Evolutionary conservation across 83 land plant species (phyloP).

Genomic region (Thuja plicata): DNA sequence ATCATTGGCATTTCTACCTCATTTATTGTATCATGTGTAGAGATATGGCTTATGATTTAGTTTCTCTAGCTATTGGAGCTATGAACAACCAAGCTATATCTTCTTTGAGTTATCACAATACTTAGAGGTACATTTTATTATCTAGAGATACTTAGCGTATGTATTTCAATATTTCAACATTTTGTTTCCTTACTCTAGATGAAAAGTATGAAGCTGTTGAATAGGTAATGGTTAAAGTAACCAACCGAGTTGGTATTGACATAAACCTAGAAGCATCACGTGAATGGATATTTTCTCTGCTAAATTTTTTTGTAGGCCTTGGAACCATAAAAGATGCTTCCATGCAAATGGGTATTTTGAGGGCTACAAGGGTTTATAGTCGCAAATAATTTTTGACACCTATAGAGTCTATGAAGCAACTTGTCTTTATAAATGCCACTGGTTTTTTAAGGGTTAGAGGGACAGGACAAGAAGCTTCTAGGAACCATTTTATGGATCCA

Average conservation of each 20-base stretch:
- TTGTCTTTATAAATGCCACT: constrained; percentile 80
- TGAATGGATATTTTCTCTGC: constrained; percentile 92
- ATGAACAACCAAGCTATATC: too few relatives aligned
- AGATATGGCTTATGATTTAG: too few relatives aligned
- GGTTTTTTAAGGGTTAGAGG: constrained; percentile 89
- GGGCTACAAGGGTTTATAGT: constrained; percentile 66
- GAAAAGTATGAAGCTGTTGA: too few relatives aligned
- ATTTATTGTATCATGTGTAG: too few relatives aligned
- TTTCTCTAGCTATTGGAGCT: too few relatives aligned
- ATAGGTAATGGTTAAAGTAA: constrained; percentile 84
- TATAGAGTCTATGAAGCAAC: constrained; percentile 57
- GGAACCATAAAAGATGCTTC: constrained; percentile 94
- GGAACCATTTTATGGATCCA: constrained; percentile 71
- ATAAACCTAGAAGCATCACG: constrained; percentile 83
- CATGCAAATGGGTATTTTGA: constrained; percentile 70
- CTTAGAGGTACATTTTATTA: too few relatives aligned
- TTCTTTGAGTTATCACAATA: too few relatives aligned
- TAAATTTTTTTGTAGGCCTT: constrained; percentile 90
- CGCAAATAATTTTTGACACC: constrained; percentile 68
- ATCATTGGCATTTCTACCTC: too few relatives aligned
- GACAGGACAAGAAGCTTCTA: constrained; percentile 76
- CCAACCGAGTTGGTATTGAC: constrained; percentile 92
- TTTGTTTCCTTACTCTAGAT: too few relatives aligned
- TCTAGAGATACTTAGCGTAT: too few relatives aligned
- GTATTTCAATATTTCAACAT: too few relatives aligned